Percentiles rank a stretch among this genome's conserved stretches.
Evolutionary conservation across 768 basidiomycete species (phyloP).

Genomic region (Tylopilus balloui): DNA sequence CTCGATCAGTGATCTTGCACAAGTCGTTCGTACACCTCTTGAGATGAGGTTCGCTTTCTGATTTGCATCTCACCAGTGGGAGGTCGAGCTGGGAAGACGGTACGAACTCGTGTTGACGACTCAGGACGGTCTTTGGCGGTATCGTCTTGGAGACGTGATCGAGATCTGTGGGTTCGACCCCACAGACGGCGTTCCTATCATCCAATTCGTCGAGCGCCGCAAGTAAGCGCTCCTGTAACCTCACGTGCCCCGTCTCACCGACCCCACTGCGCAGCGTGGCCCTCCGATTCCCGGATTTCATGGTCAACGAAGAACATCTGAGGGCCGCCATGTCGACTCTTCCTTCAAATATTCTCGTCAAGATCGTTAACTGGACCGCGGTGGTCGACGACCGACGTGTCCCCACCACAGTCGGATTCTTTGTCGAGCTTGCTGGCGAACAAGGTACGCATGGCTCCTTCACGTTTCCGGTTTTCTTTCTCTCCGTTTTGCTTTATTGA

Average conservation of each 20-base stretch:
- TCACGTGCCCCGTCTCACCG: neutral
- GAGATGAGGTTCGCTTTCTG: neutral
- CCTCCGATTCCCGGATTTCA: neutral
- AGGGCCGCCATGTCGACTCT: slow-evolving; percentile 5
- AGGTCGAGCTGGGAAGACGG: slow-evolving; percentile 6
- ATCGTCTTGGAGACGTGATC: slow-evolving; percentile 18
- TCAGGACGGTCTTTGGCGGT: slow-evolving; percentile 19
- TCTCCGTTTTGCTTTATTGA: too few species aligned
- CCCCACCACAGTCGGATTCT: too few species aligned
- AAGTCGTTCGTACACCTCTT: neutral
- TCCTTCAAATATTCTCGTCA: neutral
- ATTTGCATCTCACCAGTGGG: slow-evolving; percentile 17
- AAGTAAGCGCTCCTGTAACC: slow-evolving; percentile 3
- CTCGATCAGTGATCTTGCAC: neutral
- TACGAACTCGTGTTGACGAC: slow-evolving; percentile 22
- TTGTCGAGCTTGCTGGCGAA: neutral
- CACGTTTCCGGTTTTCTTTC: too few species aligned
- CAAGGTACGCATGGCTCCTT: too few species aligned
- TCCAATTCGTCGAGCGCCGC: slow-evolving; percentile 15
- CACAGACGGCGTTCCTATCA: slow-evolving; percentile 13
- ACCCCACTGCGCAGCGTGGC: neutral
- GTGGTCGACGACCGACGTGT: too few species aligned
- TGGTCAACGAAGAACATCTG: slow-evolving; percentile 12
- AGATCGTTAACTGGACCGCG: slow-evolving; percentile 16
- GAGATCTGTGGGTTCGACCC: slow-evolving; percentile 22